phyloP scores from a whole-genome alignment of 495 filamentous ascomycete species.

The Penicillium soppii region DNA sequence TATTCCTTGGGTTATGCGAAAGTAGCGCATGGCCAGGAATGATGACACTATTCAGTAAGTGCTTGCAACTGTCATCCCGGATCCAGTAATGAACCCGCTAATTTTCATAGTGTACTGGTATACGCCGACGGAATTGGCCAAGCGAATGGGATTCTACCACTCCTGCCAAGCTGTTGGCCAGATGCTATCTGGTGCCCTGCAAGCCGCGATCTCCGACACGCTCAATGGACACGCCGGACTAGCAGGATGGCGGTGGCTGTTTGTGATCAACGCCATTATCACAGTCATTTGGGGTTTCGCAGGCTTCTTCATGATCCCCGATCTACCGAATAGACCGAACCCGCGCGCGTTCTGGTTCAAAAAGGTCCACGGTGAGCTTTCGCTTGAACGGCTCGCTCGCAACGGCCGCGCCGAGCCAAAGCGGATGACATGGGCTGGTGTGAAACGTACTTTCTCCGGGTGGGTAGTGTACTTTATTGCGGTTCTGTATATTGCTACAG shows the following conservation, averaged over 20 bases:
- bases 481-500: slow-evolving; percentile 28
- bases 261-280: slow-evolving; percentile 47
- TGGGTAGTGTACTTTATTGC: slow-evolving; percentile 35
- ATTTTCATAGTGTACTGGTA: slow-evolving; percentile 31
- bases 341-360: slow-evolving; percentile 34
- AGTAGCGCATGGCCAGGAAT: slow-evolving; percentile 35
- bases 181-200: slow-evolving; percentile 34
- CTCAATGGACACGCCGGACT: slow-evolving; percentile 56
- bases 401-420: slow-evolving; percentile 33
- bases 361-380: slow-evolving; percentile 26
- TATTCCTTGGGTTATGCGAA: slow-evolving; percentile 33
- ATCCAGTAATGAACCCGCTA: not conserved
- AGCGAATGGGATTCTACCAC: slow-evolving; percentile 45
- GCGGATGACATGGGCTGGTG: slow-evolving; percentile 28
- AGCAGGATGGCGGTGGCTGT: slow-evolving; percentile 70
- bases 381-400: slow-evolving; percentile 28
- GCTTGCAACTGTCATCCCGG: too few species aligned
- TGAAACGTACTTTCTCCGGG: slow-evolving; percentile 27
- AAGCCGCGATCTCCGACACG: slow-evolving; percentile 33
- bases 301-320: slow-evolving; percentile 61
- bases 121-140: slow-evolving; percentile 43
- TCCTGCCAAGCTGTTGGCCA: slow-evolving; percentile 36
- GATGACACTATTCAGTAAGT: slow-evolving; percentile 33
- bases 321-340: slow-evolving; percentile 30
- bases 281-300: slow-evolving; percentile 60